These are phyloP conservation scores for Boehmeria nivea DNA, from an alignment of 306 rosid species.

Conservation along the genomic window DNA sequence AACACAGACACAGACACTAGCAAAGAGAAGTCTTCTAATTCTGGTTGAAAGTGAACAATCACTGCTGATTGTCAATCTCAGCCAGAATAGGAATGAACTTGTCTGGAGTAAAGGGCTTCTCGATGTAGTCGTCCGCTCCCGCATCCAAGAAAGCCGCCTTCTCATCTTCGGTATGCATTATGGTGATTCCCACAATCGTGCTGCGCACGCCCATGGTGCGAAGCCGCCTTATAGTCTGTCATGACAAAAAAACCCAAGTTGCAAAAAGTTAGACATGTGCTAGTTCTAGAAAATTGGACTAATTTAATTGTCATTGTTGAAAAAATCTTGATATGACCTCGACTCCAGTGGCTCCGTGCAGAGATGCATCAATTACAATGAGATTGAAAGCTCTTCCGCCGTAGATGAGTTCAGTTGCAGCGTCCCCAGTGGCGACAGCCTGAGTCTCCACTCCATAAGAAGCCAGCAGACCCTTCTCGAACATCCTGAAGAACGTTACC, in stretches of 20 bases:
- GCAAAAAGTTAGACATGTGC: no score
- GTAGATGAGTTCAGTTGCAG: conserved; percentile 12
- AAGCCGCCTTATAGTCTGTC: conserved; percentile 15
- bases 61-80: conserved; percentile 5
- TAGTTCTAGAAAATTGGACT: no score
- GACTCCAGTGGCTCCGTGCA: not conserved
- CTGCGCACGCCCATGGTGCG: conserved; percentile 14
- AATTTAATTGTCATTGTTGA: no score
- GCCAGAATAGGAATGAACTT: conserved; percentile 18
- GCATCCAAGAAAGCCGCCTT: conserved; percentile 16
- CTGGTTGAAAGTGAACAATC: not conserved
- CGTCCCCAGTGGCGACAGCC: conserved; percentile 15
- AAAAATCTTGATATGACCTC: conserved; percentile 2
- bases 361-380: conserved; percentile 15
- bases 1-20: not conserved
- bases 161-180: not conserved
- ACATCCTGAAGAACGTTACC: not conserved
- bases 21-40: not conserved
- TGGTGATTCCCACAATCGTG: conserved; percentile 16
- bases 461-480: not conserved
- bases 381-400: conserved; percentile 11
- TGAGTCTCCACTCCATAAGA: conserved; percentile 6
- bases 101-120: conserved; percentile 21
- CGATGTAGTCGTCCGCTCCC: conserved; percentile 11
- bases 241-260: not conserved